Base-by-base conservation (phyloP, 495 filamentous ascomycete species). In the Lasiosphaeriaceae sp. region DNA sequence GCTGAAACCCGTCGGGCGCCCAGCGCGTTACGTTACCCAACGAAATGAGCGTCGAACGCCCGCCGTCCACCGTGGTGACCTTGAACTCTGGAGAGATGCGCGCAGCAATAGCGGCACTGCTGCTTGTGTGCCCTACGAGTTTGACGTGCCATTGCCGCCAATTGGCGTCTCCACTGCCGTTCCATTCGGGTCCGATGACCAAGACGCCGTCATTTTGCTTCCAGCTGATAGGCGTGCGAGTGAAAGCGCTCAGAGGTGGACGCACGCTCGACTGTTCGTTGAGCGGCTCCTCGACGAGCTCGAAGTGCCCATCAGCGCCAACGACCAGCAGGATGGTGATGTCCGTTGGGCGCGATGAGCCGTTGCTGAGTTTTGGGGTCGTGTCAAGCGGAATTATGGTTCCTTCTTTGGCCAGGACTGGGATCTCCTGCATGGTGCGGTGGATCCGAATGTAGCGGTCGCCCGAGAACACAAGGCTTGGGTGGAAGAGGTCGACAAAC, bases 341-440 rank as follows among this genome's bases (percentile, higher is more conserved):
- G 1, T 55, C 54, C 0, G 60, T 43, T 0, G 81, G 79, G 14
- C 74, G 70, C 1, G 59, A 47, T 0, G 41, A 35, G 11, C 70
- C 79, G 60, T 82, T 82, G 12, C 19, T 14, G 0, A 74, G 71
- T 8, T 54, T 55, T 9, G 60, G 41, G 11, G 67, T 60, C 16
- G 49, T 55, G 53, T 83, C 81, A 8, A 83, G 53, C 0, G 81
- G 76, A 34, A 86, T 63, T 22, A 85, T 82, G 34, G 80, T 70
- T 16, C 83, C 83, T 58, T 84, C 78, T 11, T 51, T 60, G 6
- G 78, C 80, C 17, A 85, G 69, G 0, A 83, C 77, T 2, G 82
- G 81, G 54, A 76, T 74, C 26, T 70, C 50, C 5, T 55, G 26
- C 1, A 85, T 60, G 1, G 51, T 50, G 19, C 83, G 72, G 61